Evolutionary conservation across 805 yeast species (phyloP), one percentile per base, ranked within the genome.

Genomic region (Cyberlindnera mississippiensis): DNA sequence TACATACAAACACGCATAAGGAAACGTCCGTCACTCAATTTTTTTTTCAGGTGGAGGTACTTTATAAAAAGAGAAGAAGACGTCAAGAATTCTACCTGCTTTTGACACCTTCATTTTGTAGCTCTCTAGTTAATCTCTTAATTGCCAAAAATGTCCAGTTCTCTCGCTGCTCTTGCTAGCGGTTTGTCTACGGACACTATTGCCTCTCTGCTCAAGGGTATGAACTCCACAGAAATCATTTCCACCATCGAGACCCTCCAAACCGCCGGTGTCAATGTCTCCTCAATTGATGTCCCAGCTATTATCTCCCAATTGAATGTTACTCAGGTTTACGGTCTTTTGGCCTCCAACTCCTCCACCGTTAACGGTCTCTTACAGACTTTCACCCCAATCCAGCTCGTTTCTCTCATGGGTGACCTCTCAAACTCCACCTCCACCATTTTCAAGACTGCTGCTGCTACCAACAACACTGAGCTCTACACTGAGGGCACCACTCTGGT

Each of bases 261-360:
- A 26, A 10, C 38, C 2, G 36, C 53, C 6, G 60, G 60, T 42
- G 84, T 85, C 47, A 91, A 75, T 52, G 80, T 85, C 61, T 73
- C 73, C 32, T 71, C 82, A 41, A 85, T 71, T 2, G 84, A 72
- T 57, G 85, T 83, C 31, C 77, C 85, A 67, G 86, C 93, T 51
- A 48, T 56, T 26, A 42, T 56, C 18, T 22, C 54, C 4, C 37
- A 42, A 14, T 35, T 56, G 38, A 56, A 55, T 36, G 33, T 45
- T 27, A 52, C 61, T 4, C 61, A 56, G 44, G 32, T 55, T 28
- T 47, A 50, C 28, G 61, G 61, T 37, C 34, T 56, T 6, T 35
- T 56, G 31, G 29, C 39, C 14, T 38, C 60, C 18, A 45, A 55
- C 37, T 46, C 60, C 17, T 32, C 55, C 6, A 41, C 40, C 18